Evolutionary conservation across 2,329 filamentous ascomycete genomes (phyloP).

Genomic region (Colletotrichum lindemuthianum): DNA sequence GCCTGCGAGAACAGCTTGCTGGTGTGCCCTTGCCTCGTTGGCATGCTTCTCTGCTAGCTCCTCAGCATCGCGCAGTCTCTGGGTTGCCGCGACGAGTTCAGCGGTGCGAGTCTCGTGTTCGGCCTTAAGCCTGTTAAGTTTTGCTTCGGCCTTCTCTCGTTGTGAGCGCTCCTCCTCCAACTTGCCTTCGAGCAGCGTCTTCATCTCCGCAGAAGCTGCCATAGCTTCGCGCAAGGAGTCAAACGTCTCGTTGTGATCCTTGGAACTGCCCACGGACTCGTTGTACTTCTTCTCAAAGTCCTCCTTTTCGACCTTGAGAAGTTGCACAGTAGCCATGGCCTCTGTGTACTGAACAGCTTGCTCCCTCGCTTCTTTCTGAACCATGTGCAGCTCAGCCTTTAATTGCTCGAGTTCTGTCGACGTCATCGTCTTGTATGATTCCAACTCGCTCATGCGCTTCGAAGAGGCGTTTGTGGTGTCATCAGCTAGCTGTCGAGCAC

Average conservation of each 20-base stretch:
- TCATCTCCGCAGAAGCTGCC: conserved; percentile 80
- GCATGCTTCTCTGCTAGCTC: conserved; percentile 89
- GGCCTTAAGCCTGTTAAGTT: conserved; percentile 78
- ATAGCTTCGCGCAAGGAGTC: conserved; percentile 82
- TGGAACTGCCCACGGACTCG: conserved; percentile 72
- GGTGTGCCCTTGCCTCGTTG: conserved; percentile 86
- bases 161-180: conserved; percentile 84
- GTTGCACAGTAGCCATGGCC: conserved; percentile 76
- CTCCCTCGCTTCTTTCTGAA: conserved; percentile 81
- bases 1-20: conserved; percentile 82
- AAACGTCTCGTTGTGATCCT: conserved; percentile 77
- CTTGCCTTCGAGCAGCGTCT: conserved; percentile 79
- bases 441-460: conserved; percentile 83
- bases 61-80: conserved; percentile 85
- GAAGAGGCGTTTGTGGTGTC: conserved; percentile 87
- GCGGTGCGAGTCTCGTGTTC: conserved; percentile 84
- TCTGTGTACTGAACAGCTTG: conserved; percentile 82
- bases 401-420: conserved; percentile 86
- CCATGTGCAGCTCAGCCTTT: conserved; percentile 84
- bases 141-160: conserved; percentile 79
- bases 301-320: conserved; percentile 87
- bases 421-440: conserved; percentile 84
- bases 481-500: conserved; percentile 84
- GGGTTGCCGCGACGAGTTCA: conserved; percentile 79
- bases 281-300: conserved; percentile 77